phyloP scores from a whole-genome alignment of 2,329 filamentous ascomycete genomes.

The Chaetomiaceae sp. region DNA sequence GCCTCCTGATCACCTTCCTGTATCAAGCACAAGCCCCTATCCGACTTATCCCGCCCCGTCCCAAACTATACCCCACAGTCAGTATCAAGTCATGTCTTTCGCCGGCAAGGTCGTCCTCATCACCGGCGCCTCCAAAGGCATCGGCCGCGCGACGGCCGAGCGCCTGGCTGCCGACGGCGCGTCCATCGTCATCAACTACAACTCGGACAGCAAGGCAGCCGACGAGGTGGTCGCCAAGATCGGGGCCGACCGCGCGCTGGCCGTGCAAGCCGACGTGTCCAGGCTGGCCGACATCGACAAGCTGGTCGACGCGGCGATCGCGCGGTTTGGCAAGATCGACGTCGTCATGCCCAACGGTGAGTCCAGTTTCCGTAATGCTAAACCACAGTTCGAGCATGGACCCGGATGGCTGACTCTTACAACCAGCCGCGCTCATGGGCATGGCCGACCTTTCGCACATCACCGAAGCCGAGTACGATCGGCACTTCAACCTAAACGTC shows the following conservation, averaged over 20 bases:
- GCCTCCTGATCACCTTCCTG: too few species aligned
- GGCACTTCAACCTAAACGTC: slow-evolving; percentile 46
- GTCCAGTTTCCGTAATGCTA: not conserved
- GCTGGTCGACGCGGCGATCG: slow-evolving; percentile 43
- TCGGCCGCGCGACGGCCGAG: slow-evolving; percentile 39
- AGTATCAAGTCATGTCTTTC: slow-evolving; percentile 17
- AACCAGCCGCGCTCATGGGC: slow-evolving; percentile 38
- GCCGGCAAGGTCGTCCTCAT: slow-evolving; percentile 47
- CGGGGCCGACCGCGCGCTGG: slow-evolving; percentile 41
- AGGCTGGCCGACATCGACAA: slow-evolving; percentile 39
- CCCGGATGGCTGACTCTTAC: too few species aligned
- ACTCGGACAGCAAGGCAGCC: slow-evolving; percentile 40
- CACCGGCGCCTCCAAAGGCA: slow-evolving; percentile 38
- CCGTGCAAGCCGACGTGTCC: slow-evolving; percentile 51
- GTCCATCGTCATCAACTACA: slow-evolving; percentile 44
- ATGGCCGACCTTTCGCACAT: slow-evolving; percentile 44
- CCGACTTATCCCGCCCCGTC: too few species aligned
- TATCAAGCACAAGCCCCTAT: not conserved
- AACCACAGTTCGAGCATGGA: not conserved
- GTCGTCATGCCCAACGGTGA: slow-evolving; percentile 48
- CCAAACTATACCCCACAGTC: not conserved
- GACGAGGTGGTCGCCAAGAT: slow-evolving; percentile 41
- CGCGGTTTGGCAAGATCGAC: slow-evolving; percentile 51
- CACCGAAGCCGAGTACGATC: slow-evolving; percentile 47
- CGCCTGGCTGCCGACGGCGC: slow-evolving; percentile 42